Percentiles rank a stretch among this genome's conserved stretches.
phyloP scores from a whole-genome alignment of 306 rosid genomes.

The Canavalia gladiata region DNA sequence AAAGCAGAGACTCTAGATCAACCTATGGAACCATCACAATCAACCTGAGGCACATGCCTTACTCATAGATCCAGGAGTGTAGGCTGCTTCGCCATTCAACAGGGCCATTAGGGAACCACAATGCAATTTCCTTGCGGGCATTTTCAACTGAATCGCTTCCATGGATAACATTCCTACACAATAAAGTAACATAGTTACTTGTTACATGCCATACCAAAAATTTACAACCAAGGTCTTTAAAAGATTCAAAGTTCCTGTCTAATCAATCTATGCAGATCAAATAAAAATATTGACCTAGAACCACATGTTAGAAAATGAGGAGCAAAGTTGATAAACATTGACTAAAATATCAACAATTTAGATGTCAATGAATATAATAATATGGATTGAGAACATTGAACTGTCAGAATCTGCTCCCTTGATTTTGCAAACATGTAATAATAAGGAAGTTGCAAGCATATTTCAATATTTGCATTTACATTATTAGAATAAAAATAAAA shows the following conservation, averaged over 20 bases:
- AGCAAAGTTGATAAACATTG: not conserved
- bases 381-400: not conserved
- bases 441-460: not conserved
- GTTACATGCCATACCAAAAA: not conserved
- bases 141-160: constrained; percentile 95
- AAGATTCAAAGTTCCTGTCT: not conserved
- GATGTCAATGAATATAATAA: not conserved
- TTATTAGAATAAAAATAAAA: not conserved
- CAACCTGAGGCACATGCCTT: constrained; percentile 26
- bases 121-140: constrained; percentile 82
- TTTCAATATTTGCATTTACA: not conserved
- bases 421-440: not conserved
- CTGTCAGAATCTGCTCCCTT: not conserved
- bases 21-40: not conserved
- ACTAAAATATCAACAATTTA: not conserved
- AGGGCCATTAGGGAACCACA: constrained; percentile 94
- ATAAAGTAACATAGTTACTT: not conserved
- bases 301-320: not conserved
- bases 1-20: constrained; percentile 8
- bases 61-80: constrained; percentile 87
- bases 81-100: constrained; percentile 79
- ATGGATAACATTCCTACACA: constrained; percentile 86
- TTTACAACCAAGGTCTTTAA: not conserved
- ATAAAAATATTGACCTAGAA: not conserved
- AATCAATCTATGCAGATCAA: not conserved